Evolutionary conservation across 2,329 filamentous ascomycete genomes (phyloP).

Genomic region (Fusarium pseudoanthophilum): DNA sequence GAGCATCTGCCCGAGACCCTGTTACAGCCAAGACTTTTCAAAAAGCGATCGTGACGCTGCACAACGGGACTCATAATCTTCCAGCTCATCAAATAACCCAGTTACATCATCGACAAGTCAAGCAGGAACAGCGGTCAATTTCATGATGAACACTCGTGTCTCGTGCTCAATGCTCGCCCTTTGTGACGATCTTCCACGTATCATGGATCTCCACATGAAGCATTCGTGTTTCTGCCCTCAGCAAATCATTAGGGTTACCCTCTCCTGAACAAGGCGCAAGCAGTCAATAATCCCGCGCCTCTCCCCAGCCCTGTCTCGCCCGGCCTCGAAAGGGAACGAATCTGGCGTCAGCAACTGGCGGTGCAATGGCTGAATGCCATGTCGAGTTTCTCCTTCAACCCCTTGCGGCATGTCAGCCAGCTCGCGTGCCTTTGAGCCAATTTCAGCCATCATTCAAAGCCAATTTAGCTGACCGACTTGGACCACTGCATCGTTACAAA

Average conservation of each 20-base stretch:
- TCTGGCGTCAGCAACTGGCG: conserved; percentile 13
- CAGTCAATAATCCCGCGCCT: conserved; percentile 29
- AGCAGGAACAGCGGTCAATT: conserved; percentile 30
- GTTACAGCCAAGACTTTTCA: conserved; percentile 40
- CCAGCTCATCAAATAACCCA: conserved; percentile 16
- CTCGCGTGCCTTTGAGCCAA: conserved; percentile 37
- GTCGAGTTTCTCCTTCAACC: conserved; percentile 8
- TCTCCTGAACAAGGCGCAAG: conserved; percentile 18
- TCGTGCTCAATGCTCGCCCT: neutral
- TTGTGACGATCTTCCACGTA: conserved; percentile 31
- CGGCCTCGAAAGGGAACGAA: conserved; percentile 6
- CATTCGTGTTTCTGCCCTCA: conserved; percentile 24
- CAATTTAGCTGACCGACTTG: conserved; percentile 28
- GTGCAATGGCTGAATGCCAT: conserved; percentile 12
- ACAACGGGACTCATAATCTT: conserved; percentile 22
- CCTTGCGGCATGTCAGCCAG: conserved; percentile 4
- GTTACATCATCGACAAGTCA: conserved; percentile 26
- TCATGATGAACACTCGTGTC: conserved; percentile 4
- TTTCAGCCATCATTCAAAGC: conserved; percentile 22
- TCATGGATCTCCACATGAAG: conserved; percentile 29
- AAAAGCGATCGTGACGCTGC: conserved; percentile 33
- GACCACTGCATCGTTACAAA: conserved; percentile 8
- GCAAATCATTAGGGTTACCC: conserved; percentile 16
- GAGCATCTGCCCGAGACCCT: conserved; percentile 31
- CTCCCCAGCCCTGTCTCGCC: conserved; percentile 33